A percentile compares a stretch with the other conserved stretches of the same genome.
These are phyloP conservation scores for Elaeis guineensis DNA, from an alignment of 176 grass and related monocot genomes.

Conservation along the genomic window DNA sequence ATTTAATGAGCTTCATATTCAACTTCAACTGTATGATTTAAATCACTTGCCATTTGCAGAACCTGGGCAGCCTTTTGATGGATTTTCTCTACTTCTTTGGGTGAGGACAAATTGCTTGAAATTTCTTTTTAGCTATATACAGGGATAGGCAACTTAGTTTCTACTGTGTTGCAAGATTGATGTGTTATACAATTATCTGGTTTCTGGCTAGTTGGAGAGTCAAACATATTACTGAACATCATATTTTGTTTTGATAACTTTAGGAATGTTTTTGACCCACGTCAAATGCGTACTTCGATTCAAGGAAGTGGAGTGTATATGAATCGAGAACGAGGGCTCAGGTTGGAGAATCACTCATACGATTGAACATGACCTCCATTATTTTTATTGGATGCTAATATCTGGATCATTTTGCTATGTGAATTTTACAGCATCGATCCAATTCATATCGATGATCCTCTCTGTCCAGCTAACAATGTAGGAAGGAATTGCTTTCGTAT, in stretches of 20 bases:
- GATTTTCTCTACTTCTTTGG: slow-evolving; percentile 98
- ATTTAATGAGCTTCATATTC: neutral
- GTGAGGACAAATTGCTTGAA: slow-evolving; percentile 35
- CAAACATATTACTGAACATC: too few species aligned
- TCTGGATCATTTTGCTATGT: neutral
- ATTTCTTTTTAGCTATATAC: neutral
- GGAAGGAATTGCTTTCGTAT: slow-evolving; percentile 99
- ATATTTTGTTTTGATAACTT: slow-evolving; percentile 12
- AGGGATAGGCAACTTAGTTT: too few species aligned
- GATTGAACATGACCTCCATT: too few species aligned
- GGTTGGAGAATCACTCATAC: slow-evolving; percentile 29
- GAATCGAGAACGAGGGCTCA: slow-evolving; percentile 89
- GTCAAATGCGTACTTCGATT: slow-evolving; percentile 94
- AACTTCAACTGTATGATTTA: neutral
- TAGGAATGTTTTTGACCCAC: slow-evolving; percentile 97
- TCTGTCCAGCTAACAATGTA: slow-evolving; percentile 83
- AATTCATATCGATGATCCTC: slow-evolving; percentile 96
- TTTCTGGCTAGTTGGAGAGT: too few species aligned
- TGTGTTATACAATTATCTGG: too few species aligned
- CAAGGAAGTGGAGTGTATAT: slow-evolving; percentile 96
- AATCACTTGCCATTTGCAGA: slow-evolving; percentile 39
- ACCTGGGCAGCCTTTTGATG: slow-evolving; percentile 97
- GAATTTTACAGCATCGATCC: slow-evolving; percentile 81
- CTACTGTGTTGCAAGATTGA: too few species aligned
- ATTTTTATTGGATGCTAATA: too few species aligned